These are phyloP conservation scores for Tieghemostelium lacteum DNA, from an alignment of 78 protist genomes.

Conservation along the genomic window DNA sequence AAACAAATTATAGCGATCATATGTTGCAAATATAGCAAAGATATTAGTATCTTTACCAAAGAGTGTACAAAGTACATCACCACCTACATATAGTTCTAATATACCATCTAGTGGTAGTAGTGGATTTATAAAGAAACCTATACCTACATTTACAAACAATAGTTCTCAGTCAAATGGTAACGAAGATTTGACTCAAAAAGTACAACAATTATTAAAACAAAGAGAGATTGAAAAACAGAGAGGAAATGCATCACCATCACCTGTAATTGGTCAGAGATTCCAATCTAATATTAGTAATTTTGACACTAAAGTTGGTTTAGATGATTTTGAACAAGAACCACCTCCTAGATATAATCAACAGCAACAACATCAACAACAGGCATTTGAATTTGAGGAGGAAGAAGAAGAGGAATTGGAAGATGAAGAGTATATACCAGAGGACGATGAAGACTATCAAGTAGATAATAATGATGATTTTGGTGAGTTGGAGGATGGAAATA, in stretches of 20 bases:
- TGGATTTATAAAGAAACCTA: no score
- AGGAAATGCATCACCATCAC: not conserved
- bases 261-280: not conserved
- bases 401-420: slow-evolving; percentile 5
- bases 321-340: slow-evolving; percentile 8
- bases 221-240: slow-evolving; percentile 33
- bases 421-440: not conserved
- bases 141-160: no score
- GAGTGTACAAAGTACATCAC: no score
- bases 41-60: no score
- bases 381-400: slow-evolving; percentile 25
- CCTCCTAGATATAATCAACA: not conserved
- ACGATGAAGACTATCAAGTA: not conserved
- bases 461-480: not conserved
- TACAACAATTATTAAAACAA: slow-evolving; percentile 23
- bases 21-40: no score
- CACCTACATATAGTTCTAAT: no score
- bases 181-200: slow-evolving; percentile 32
- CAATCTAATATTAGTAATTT: not conserved
- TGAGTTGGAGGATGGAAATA: not conserved
- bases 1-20: no score
- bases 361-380: not conserved
- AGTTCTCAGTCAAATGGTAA: not conserved
- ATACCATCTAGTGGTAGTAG: not conserved
- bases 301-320: not conserved